Evolutionary conservation across 345 rosid genomes (phyloP).

Genomic region (Lumnitzera littorea): DNA sequence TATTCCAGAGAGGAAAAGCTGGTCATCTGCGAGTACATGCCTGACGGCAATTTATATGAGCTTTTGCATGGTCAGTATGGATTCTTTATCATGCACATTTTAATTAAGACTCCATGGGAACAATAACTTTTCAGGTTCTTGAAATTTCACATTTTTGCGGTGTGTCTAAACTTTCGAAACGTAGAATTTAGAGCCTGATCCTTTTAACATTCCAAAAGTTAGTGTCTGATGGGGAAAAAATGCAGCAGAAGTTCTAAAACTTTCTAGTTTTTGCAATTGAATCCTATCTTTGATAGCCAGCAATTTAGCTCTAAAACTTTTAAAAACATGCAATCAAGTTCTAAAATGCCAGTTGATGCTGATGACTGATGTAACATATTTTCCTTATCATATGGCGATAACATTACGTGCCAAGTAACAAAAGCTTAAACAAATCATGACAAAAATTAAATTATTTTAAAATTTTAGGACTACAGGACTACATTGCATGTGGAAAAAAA

Average conservation of each 20-base stretch:
- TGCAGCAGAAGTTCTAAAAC: neutral
- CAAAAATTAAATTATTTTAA: neutral
- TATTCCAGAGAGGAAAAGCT: constrained; percentile 49
- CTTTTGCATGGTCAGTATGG: constrained; percentile 43
- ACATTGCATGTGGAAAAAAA: too few relatives aligned
- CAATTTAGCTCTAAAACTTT: neutral
- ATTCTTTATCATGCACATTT: neutral
- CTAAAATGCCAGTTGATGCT: neutral
- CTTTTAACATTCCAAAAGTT: too few relatives aligned
- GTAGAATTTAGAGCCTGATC: too few relatives aligned
- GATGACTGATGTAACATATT: neutral
- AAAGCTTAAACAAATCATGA: neutral
- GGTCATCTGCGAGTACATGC: constrained; percentile 36
- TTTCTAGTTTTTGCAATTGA: neutral
- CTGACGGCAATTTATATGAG: constrained; percentile 34
- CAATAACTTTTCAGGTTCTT: too few relatives aligned
- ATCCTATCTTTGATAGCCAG: neutral
- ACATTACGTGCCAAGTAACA: neutral
- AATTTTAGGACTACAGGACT: too few relatives aligned
- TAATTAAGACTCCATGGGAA: too few relatives aligned
- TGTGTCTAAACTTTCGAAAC: too few relatives aligned
- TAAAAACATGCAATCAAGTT: neutral
- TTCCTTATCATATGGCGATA: neutral
- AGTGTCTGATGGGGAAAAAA: too few relatives aligned
- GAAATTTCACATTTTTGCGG: too few relatives aligned